Percentiles rank a stretch among this genome's conserved stretches.
Evolutionary conservation across 441 rosid genomes (phyloP).

Genomic region (Erodium trifolium): DNA sequence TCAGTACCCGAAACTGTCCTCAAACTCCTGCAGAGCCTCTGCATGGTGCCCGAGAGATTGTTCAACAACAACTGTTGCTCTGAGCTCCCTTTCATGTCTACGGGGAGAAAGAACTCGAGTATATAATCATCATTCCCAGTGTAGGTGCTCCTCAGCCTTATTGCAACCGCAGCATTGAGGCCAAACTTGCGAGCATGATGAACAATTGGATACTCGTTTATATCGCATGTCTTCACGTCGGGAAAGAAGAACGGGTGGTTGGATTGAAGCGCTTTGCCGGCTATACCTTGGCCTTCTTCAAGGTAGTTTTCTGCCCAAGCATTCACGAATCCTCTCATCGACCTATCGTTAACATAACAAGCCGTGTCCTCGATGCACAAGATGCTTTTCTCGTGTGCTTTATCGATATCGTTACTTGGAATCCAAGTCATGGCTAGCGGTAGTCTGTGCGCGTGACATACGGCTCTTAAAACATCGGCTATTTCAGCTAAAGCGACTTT

Average conservation of each 20-base stretch:
- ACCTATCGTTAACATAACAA: conserved; percentile 67
- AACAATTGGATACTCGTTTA: conserved; percentile 71
- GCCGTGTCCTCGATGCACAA: conserved; percentile 57
- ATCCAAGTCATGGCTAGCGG: conserved; percentile 93
- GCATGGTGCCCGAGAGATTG: conserved; percentile 78
- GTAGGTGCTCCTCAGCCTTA: conserved; percentile 67
- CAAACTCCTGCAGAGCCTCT: conserved; percentile 64
- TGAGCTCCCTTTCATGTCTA: conserved; percentile 55
- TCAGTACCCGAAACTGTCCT: conserved; percentile 62
- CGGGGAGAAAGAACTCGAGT: conserved; percentile 82
- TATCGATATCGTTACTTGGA: conserved; percentile 48
- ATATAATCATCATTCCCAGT: conserved; percentile 71
- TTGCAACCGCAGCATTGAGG: conserved; percentile 85
- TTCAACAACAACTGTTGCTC: conserved; percentile 80
- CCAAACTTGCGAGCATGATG: conserved; percentile 84
- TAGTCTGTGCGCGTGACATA: conserved; percentile 74
- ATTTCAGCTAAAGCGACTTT: conserved; percentile 71
- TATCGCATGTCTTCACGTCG: conserved; percentile 64
- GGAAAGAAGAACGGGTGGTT: conserved; percentile 68
- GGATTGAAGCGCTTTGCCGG: conserved; percentile 74
- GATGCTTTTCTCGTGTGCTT: no score
- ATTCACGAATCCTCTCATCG: conserved; percentile 63
- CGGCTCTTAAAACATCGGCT: conserved; percentile 64
- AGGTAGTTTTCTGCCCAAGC: conserved; percentile 68
- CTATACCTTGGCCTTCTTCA: conserved; percentile 76